A percentile compares a stretch with the other conserved stretches of the same genome.
phyloP scores from a whole-genome alignment of 1,284 basidiomycete genomes.

The Tilletia horrida region DNA sequence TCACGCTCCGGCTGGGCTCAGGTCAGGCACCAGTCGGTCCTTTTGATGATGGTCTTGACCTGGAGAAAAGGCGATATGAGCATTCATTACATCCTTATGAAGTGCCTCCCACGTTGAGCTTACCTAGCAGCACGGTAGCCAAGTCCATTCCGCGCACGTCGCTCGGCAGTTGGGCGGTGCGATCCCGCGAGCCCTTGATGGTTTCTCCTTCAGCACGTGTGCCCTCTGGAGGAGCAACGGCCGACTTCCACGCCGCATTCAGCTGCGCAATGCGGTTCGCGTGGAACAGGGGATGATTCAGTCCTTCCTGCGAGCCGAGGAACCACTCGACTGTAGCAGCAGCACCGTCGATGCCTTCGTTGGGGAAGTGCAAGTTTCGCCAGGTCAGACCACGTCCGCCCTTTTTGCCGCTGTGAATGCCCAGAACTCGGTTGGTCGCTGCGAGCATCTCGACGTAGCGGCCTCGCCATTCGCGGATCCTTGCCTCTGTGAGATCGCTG shows the following conservation, averaged over 20 bases:
- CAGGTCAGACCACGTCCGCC: slow-evolving; percentile 33
- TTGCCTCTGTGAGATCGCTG: slow-evolving; percentile 46
- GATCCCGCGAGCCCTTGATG: slow-evolving; percentile 35
- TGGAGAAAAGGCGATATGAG: neutral
- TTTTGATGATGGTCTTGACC: slow-evolving; percentile 38
- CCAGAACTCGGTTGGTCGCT: neutral
- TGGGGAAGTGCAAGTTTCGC: slow-evolving; percentile 38
- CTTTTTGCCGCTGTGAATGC: slow-evolving; percentile 1
- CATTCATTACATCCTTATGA: neutral
- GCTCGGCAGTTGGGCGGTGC: slow-evolving; percentile 30
- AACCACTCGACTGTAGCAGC: slow-evolving; percentile 42
- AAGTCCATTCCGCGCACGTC: slow-evolving; percentile 29
- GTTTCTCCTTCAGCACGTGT: slow-evolving; percentile 28
- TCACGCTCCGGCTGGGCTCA: slow-evolving; percentile 27
- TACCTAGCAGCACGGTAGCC: slow-evolving; percentile 32
- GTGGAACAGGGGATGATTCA: slow-evolving; percentile 46
- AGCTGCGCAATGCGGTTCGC: slow-evolving; percentile 45
- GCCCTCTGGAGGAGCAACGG: slow-evolving; percentile 25
- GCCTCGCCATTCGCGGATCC: slow-evolving; percentile 54
- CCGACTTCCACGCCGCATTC: slow-evolving; percentile 39
- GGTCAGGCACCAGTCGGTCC: slow-evolving; percentile 28
- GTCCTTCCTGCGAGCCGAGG: slow-evolving; percentile 23
- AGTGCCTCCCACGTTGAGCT: neutral
- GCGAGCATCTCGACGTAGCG: slow-evolving; percentile 49
- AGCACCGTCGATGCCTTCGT: slow-evolving; percentile 21